Evolutionary conservation across 306 rosid species (phyloP).

Genomic region (Myrica gale): DNA sequence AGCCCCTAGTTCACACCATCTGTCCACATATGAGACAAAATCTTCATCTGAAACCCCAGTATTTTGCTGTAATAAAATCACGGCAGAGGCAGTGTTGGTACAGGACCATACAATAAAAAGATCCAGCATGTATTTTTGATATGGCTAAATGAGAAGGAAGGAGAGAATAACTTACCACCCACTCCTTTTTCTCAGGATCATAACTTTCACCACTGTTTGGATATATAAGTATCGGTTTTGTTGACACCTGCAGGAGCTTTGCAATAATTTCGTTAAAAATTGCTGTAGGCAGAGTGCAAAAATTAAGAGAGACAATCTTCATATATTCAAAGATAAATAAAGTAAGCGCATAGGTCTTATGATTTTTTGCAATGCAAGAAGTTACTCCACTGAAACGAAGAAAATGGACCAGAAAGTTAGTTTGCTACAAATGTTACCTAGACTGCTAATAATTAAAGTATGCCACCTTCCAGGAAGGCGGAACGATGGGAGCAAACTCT

Average conservation of each 20-base stretch:
- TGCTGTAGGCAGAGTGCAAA: slow-evolving; percentile 16
- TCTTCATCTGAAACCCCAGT: slow-evolving; percentile 53
- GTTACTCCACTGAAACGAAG: background rate
- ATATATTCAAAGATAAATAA: slow-evolving; percentile 10
- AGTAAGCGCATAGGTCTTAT: background rate
- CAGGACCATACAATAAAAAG: slow-evolving; percentile 10
- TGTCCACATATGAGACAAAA: slow-evolving; percentile 47
- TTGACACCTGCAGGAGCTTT: slow-evolving; percentile 42
- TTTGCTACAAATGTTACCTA: background rate
- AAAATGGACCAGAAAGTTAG: background rate
- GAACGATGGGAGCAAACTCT: background rate
- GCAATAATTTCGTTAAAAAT: slow-evolving; percentile 12
- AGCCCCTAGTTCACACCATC: slow-evolving; percentile 57
- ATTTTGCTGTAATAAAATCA: slow-evolving; percentile 45
- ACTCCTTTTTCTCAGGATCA: slow-evolving; percentile 38
- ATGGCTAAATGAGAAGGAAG: background rate
- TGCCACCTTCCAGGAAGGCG: background rate
- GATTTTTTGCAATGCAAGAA: background rate
- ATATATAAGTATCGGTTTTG: slow-evolving; percentile 52
- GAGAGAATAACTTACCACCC: slow-evolving; percentile 49
- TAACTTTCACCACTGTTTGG: slow-evolving; percentile 67
- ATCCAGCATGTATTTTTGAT: background rate
- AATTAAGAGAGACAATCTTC: slow-evolving; percentile 12
- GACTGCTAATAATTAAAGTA: background rate
- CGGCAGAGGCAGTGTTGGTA: slow-evolving; percentile 12